Base-by-base conservation (phyloP, 2,329 filamentous ascomycete genomes). In the Cordyceps militaris region DNA sequence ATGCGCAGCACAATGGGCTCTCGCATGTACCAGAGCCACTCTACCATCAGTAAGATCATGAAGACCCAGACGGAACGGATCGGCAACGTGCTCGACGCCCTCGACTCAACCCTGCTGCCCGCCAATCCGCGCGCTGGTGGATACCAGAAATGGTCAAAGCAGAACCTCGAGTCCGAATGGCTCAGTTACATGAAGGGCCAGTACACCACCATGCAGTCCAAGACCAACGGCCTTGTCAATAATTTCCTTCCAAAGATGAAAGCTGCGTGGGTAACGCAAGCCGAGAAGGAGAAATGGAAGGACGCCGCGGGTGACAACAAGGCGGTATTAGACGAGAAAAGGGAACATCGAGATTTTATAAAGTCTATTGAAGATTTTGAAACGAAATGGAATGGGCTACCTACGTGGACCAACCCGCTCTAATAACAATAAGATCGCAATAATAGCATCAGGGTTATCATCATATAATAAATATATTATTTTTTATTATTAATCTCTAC, bases 91-190 rank as follows among this genome's bases (percentile, higher is more conserved):
- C 59, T 61, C 11, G 32, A 57, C 53, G 28, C 38, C 30, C 59
- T 62, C 42, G 59, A 62, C 50, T 43, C 40, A 4, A 49, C 38
- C 23, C 16, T 62, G 26, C 38, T 62, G 59, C 59, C 43, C 9
- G 38, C 44, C 5, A 59, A 62, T 40, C 36, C 38, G 9, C 38
- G n/a, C n/a, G n/a, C 14, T 21, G 38, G 14, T 42, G 38, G 38
- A 19, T 19, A 19, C 19, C 3, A 14, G 14, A 9, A 3, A n/a
- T 42, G 38, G 38, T n/a, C n/a, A n/a, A 42, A 42, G 38, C 38
- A n/a, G 14, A 9, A 42, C 40, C 60, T 30, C n/a, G 13, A 42
- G 9, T 4, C 3, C n/a, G 46, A 34, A 26, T 54, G 56, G 56
- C 34, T 32, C 16, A 40, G 32, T 2, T 58, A 50, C 49, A 58